Evolutionary conservation across 345 rosid species (phyloP).

Genomic region (Syzygium aqueum): DNA sequence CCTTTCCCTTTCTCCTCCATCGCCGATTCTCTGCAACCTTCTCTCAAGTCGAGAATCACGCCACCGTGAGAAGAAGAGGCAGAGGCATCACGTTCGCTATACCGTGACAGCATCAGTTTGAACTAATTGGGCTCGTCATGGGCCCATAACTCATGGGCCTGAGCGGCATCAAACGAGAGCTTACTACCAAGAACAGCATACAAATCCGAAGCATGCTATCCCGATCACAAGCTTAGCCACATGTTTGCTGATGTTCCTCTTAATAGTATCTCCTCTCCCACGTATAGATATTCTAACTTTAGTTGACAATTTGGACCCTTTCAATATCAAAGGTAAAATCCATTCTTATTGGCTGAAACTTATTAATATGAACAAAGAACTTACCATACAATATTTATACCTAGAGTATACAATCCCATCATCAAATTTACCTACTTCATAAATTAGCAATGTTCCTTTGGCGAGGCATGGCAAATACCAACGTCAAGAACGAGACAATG

Average conservation of each 20-base stretch:
- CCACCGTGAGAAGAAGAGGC: neutral
- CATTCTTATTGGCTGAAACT: neutral
- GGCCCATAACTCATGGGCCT: neutral
- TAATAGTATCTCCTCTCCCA: neutral
- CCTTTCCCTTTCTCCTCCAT: constrained; percentile 52
- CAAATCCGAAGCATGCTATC: neutral
- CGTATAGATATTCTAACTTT: neutral
- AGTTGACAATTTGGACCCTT: neutral
- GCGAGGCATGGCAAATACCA: neutral
- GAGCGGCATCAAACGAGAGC: neutral
- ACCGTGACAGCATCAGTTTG: neutral
- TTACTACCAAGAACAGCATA: neutral
- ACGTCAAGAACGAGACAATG: neutral
- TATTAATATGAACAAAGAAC: neutral
- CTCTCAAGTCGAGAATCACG: neutral
- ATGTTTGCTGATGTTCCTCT: neutral
- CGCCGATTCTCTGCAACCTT: neutral
- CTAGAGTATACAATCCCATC: neutral
- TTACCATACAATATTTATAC: no score
- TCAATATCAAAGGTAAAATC: neutral
- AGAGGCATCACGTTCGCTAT: no score
- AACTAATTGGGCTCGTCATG: neutral
- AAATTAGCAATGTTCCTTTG: neutral
- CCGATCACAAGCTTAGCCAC: neutral
- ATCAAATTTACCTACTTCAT: neutral